Base-by-base conservation (phyloP, 108 stramenopile genomes). In the Cyclotella cryptica region DNA sequence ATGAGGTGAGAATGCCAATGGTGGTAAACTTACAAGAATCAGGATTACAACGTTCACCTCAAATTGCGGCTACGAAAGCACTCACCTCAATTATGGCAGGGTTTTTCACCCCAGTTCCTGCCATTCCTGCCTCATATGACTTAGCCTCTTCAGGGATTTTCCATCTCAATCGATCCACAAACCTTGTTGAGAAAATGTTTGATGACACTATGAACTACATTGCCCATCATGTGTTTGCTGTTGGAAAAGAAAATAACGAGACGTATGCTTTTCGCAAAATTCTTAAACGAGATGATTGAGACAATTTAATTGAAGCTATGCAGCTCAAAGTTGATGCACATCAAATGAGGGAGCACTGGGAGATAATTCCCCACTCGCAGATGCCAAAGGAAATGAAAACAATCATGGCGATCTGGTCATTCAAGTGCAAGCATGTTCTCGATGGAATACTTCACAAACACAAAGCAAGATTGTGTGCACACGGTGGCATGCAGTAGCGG, bases 401-500 rank as follows among this genome's bases (percentile, higher is more conserved):
- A 15, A 61, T 61, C 29, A 30, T 12, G 10, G 60, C 29, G 10
- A 61, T 61, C 2, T 61, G 60, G 60, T 61, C 60, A 39, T 61
- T 61, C n/a, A 61, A 35, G 30, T 0, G 29, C 11, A 61, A 61
- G 60, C 12, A 35, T 15, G 13, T 61, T 39, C 60, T 30, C 13
- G 30, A 61, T 15, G 30, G 30, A 39, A 1, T 11, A 2, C 11
- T 61, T 1, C 35, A 61, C 35, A 61, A 61, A 35, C 60, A 61
- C 30, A 61, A 61, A n/a, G 60, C 60, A 17, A 2, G 30, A 17
- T 39, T 61, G 13, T 61, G 60, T 35, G 60, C 60, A 35, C 60
- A 61, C 14, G 60, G 60, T 1, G 30, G 60, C 15, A 61, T 61
- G 60, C 35, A 35, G 4, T 6, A 35, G 86, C n/a, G n/a, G n/a